Base-by-base conservation (phyloP, 2,329 filamentous ascomycete species). In the Stagonosporopsis chrysanthemi region DNA sequence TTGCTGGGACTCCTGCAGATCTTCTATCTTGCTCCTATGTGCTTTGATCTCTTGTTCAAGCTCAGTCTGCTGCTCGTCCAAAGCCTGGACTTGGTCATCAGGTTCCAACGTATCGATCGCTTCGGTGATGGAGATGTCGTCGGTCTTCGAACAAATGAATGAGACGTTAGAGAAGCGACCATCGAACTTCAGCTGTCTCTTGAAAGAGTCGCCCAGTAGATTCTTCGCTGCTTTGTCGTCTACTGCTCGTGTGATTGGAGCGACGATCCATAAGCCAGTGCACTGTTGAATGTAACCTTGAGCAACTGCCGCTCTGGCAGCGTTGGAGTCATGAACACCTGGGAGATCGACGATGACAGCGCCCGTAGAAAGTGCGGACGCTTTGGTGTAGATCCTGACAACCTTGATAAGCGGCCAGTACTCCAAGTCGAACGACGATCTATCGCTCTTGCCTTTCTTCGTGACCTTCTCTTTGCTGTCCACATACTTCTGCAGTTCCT, bases 111-210 rank as follows among this genome's bases (percentile, higher is more conserved):
- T 75, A 4, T 77, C 72, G 4, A 73, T 67, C 4, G 79, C 80
- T 52, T 84, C 80, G 0, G 71, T 77, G 4, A 81, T 71, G 7
- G 77, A 81, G 8, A 88, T 85, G 40, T 88, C 84, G 65, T 89
- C 87, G 0, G 84, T 86, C 66, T 88, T 88, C 15, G 80, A 83
- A 65, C 86, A 88, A 14, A 89, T 84, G 57, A 88, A 88, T 0
- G 84, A 86, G 2, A 88, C 77, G 2, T 75, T 78, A 6, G 75
- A 79, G 51, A 84, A 84, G 0, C 76, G 79, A 2, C 83, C 82
- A 56, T 88, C 86, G 63, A 84, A 84, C 54, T 86, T 83, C 3
- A 88, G 73, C 62, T 88, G 86, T 0, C 82, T 77, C 64, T 83
- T 85, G 74, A 87, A 87, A 0, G 80, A 79, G 17, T 84, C 78